Base-by-base conservation (phyloP, 495 filamentous ascomycete species). In the Rhypophila decipiens region DNA sequence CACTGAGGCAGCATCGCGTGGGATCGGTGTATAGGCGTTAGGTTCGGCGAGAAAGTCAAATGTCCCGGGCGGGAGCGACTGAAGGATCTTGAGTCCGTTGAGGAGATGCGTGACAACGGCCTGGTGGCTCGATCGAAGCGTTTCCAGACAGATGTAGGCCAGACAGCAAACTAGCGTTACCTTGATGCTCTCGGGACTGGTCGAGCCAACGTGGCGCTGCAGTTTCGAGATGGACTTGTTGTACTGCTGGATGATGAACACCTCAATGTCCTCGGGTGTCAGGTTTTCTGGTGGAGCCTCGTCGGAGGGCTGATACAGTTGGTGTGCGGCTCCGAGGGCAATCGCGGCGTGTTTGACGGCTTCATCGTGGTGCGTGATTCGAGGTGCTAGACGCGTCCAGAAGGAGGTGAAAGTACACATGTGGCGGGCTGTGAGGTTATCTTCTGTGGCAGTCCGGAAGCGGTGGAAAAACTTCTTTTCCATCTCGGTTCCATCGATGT, bases 201-300 rank as follows among this genome's bases (percentile, higher is more conserved):
- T 54, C 2, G 58, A 60, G 18, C 45, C 46, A 2, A 58, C 59
- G 34, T 64, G 61, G 21, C 50, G 42, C 20, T 62, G 55, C n/a
- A 68, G 51, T 37, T 57, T 54, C 39, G 58, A 56, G 38, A 67
- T 64, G 11, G 66, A 66, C 2, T 57, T 47, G 63, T 66, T 70
- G 52, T 70, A 68, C 38, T 68, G 65, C 42, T 68, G 61, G 46
- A 70, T 67, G 47, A 51, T 59, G 49, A 67, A 65, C 4, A 68
- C 34, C 20, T 70, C 65, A 9, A 67, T 55, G 13, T 57, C 46
- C n/a, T 61, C 59, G 9, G 50, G 49, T 22, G 49, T 47, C 23
- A 57, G 46, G 42, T 49, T 52, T 4, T 51, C 51, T 41, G 49
- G 20, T 5, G 50, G 42, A 8, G 49, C 42, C 17, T 49, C 45